These are phyloP conservation scores for Ceratocystis variospora DNA, from an alignment of 2,329 filamentous ascomycete genomes.

Conservation along the genomic window DNA sequence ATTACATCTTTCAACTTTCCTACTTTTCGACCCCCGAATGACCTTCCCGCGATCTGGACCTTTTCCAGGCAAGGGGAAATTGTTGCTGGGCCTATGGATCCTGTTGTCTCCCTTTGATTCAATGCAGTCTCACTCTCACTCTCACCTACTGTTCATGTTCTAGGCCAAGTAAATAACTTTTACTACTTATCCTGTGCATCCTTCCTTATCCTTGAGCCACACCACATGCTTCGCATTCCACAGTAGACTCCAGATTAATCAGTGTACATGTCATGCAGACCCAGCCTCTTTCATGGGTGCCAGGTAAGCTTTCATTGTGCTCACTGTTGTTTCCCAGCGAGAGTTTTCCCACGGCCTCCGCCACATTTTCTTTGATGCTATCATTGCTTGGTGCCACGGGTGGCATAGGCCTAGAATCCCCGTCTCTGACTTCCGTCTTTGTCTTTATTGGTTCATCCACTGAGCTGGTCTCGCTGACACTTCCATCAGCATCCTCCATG, in stretches of 20 bases:
- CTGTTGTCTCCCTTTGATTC: not conserved
- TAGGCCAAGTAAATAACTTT: not conserved
- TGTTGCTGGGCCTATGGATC: not conserved
- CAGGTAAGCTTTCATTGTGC: not conserved
- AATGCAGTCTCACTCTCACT: not conserved
- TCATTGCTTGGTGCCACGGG: not conserved
- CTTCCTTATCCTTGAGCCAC: not conserved
- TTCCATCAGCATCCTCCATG: not conserved
- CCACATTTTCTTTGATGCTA: not conserved
- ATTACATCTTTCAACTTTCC: too few species aligned
- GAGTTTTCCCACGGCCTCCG: not conserved
- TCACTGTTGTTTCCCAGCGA: not conserved
- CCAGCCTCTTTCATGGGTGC: not conserved
- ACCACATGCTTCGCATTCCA: not conserved
- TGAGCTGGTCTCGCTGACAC: conserved; percentile 5
- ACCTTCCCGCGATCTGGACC: not conserved
- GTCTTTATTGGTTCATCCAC: not conserved
- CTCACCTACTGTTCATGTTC: not conserved
- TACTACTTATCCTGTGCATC: not conserved
- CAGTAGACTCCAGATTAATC: not conserved
- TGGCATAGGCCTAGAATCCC: not conserved
- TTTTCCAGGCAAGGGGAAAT: not conserved
- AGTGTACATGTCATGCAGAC: not conserved
- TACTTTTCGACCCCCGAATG: not conserved
- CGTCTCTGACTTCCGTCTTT: not conserved